phyloP scores from a whole-genome alignment of 2,329 filamentous ascomycete species.

The Helotiales sp. region DNA sequence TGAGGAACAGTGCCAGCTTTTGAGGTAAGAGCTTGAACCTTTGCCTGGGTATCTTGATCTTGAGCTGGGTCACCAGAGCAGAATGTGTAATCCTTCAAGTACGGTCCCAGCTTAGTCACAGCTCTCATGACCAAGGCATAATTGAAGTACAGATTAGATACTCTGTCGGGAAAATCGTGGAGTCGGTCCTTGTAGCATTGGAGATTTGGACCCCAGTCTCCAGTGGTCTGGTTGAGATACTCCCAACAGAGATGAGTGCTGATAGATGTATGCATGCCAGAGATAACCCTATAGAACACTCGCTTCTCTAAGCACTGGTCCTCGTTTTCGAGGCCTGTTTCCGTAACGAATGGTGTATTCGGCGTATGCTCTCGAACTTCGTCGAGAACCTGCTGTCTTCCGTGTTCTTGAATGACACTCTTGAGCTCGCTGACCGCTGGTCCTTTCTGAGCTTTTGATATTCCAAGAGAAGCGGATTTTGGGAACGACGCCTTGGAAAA shows the following conservation, averaged over 20 bases:
- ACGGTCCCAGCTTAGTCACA: constrained; percentile 83
- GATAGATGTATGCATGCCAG: constrained; percentile 97
- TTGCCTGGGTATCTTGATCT: constrained; percentile 76
- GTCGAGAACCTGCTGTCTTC: constrained; percentile 61
- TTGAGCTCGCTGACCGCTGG: constrained; percentile 62
- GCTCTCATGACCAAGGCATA: constrained; percentile 93
- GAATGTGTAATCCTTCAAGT: constrained; percentile 81
- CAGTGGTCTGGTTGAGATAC: constrained; percentile 92
- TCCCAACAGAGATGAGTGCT: constrained; percentile 96
- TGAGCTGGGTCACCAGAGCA: constrained; percentile 83
- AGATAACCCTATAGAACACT: constrained; percentile 95
- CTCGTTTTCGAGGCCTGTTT: constrained; percentile 71
- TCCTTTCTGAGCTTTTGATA: constrained; percentile 33
- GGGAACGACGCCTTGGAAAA: constrained; percentile 72
- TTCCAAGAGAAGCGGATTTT: constrained; percentile 55
- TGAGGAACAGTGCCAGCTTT: constrained; percentile 68
- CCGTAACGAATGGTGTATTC: constrained; percentile 59
- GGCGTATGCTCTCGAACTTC: constrained; percentile 54
- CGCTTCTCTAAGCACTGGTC: constrained; percentile 97
- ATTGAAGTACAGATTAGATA: constrained; percentile 99
- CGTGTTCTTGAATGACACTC: constrained; percentile 58
- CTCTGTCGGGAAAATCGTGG: constrained; percentile 80
- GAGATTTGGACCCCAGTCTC: constrained; percentile 88
- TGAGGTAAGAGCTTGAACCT: constrained; percentile 75
- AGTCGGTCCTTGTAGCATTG: constrained; percentile 87